Conservation (phyloP, 192 early-diverging fungal species). For the Lunasporangiospora selenospora region DNA sequence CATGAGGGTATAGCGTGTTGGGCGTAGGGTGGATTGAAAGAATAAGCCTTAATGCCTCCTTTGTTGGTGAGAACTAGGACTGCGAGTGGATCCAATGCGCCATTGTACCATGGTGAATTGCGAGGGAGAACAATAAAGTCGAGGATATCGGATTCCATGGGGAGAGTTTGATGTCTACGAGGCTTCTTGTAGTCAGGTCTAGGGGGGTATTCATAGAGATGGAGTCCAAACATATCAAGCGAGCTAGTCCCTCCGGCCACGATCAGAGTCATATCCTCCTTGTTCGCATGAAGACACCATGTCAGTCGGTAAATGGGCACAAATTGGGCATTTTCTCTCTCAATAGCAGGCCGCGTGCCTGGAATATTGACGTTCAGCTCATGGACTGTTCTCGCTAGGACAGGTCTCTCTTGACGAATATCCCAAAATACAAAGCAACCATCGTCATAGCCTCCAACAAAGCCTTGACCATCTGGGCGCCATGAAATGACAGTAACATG, state of each 20-base stretch:
- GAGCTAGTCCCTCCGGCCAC: conserved; percentile 51
- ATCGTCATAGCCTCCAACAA: conserved; percentile 56
- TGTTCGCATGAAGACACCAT: conserved; percentile 45
- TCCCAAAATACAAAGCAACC: conserved; percentile 57
- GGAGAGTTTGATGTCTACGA: conserved; percentile 47
- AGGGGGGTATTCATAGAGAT: conserved; percentile 47
- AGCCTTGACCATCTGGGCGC: conserved; percentile 55
- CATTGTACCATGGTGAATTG: conserved; percentile 46
- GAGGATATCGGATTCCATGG: conserved; percentile 42
- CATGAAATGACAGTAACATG: conserved; percentile 52
- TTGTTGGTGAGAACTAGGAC: conserved; percentile 44
- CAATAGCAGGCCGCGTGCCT: conserved; percentile 17
- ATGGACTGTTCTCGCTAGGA: conserved; percentile 33
- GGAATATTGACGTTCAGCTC: conserved; percentile 17
- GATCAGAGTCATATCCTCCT: conserved; percentile 47
- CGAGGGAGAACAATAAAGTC: conserved; percentile 51
- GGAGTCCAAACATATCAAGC: conserved; percentile 50
- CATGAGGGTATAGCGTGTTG: conserved; percentile 45
- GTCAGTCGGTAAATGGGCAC: conserved; percentile 55
- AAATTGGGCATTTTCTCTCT: conserved; percentile 8
- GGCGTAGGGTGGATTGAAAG: conserved; percentile 33
- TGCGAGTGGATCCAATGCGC: conserved; percentile 44
- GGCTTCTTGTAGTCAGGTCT: conserved; percentile 40
- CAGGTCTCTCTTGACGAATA: conserved; percentile 19
- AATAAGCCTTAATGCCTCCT: conserved; percentile 35